Evolutionary conservation across 371 early-diverging fungal species (phyloP).

Genomic region (Syncephalastrum sp.): DNA sequence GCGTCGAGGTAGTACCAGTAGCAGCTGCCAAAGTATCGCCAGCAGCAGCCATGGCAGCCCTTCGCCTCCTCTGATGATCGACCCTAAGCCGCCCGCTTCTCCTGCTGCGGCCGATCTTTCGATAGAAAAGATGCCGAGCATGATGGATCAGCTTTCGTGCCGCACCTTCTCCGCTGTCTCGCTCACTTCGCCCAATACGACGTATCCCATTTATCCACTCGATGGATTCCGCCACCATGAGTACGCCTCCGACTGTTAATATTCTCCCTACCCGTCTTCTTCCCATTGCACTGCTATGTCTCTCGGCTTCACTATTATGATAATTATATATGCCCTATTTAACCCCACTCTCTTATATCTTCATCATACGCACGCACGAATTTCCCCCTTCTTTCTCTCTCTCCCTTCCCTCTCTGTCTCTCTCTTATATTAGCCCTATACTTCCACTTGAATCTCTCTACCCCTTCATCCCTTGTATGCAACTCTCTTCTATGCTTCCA

Average conservation of each 20-base stretch:
- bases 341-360: not conserved
- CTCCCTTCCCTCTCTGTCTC: slow-evolving; percentile 2
- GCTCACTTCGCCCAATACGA: slow-evolving; percentile 13
- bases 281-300: no score
- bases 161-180: slow-evolving; percentile 32
- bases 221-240: slow-evolving; percentile 5
- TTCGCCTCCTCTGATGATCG: slow-evolving; percentile 3
- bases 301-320: not conserved
- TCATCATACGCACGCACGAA: not conserved
- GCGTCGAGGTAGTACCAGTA: no score
- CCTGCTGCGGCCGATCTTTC: slow-evolving; percentile 2
- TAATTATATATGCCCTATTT: not conserved
- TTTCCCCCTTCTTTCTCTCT: not conserved
- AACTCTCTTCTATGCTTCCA: no score
- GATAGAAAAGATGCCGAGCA: slow-evolving; percentile 25
- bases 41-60: slow-evolving; percentile 1
- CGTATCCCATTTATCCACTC: slow-evolving; percentile 21
- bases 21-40: no score
- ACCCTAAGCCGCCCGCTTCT: slow-evolving; percentile 8
- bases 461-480: no score
- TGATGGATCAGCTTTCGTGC: slow-evolving; percentile 33
- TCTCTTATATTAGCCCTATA: slow-evolving; percentile 3
- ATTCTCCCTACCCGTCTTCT: not conserved
- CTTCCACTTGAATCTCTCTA: no score
- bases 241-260: slow-evolving; percentile 7